Evolutionary conservation across 176 grass and related monocot species (phyloP).

Genomic region (Ampelocalamus luodianensis): DNA sequence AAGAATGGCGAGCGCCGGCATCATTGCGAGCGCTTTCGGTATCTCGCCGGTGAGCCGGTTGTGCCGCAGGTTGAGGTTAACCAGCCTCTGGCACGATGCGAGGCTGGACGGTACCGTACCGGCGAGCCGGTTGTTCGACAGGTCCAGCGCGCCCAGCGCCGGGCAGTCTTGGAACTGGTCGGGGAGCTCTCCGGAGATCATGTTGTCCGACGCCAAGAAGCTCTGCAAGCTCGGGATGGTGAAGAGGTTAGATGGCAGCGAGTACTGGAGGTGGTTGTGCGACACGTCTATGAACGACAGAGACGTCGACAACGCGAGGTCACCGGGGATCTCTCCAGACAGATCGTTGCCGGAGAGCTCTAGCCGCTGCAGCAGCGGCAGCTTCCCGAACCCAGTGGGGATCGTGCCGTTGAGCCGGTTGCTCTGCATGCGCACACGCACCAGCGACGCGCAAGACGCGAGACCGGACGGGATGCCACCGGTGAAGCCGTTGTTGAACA

Average conservation of each 20-base stretch:
- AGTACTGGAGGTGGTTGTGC: conserved; percentile 67
- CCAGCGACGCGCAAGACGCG: conserved; percentile 69
- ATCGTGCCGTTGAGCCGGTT: conserved; percentile 78
- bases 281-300: conserved; percentile 94
- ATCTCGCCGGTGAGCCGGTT: conserved; percentile 75
- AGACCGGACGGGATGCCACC: conserved; percentile 68
- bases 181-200: conserved; percentile 73
- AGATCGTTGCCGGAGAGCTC: conserved; percentile 84
- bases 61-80: conserved; percentile 71
- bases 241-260: conserved; percentile 70
- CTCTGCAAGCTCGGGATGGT: conserved; percentile 70
- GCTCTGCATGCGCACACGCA: conserved; percentile 82
- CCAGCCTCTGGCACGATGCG: conserved; percentile 76
- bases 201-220: conserved; percentile 82
- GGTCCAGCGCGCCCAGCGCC: conserved; percentile 70
- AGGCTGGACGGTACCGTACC: conserved; percentile 70
- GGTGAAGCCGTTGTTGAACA: conserved; percentile 85
- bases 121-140: conserved; percentile 75
- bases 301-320: conserved; percentile 65
- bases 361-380: conserved; percentile 73
- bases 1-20: conserved; percentile 89
- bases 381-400: conserved; percentile 69
- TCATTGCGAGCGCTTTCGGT: conserved; percentile 66
- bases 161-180: conserved; percentile 94
- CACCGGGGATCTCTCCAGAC: conserved; percentile 77